Percentiles rank a stretch among this genome's conserved stretches.
These are phyloP conservation scores for Arabidopsis suecica DNA, from an alignment of 345 rosid species.

Conservation along the genomic window DNA sequence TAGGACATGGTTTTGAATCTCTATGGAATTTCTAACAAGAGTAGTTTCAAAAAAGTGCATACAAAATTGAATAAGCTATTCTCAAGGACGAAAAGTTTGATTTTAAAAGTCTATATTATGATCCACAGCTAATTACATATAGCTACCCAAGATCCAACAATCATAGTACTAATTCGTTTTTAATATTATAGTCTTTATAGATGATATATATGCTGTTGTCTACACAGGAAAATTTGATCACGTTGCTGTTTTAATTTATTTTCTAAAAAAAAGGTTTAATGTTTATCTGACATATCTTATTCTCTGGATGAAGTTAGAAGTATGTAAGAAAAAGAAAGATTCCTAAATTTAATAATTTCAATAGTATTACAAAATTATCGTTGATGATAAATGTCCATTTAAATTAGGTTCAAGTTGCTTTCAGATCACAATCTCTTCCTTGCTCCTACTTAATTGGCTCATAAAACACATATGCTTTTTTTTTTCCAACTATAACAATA, in stretches of 20 bases:
- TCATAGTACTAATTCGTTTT: constrained; percentile 6
- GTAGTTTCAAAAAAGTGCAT: neutral
- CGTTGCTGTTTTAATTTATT: neutral
- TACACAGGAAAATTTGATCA: neutral
- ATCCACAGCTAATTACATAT: constrained; percentile 12
- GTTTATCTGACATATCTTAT: neutral
- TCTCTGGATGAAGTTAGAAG: neutral
- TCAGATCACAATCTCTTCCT: constrained; percentile 19
- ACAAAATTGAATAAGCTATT: constrained; percentile 6
- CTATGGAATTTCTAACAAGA: neutral
- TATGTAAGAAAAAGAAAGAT: neutral
- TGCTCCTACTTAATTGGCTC: constrained; percentile 30
- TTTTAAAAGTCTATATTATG: neutral
- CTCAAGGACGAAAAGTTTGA: neutral
- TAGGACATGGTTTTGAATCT: constrained; percentile 16
- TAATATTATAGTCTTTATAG: neutral
- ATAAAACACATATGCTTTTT: neutral
- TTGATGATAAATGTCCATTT: constrained; percentile 23
- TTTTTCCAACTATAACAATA: neutral
- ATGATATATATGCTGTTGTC: neutral
- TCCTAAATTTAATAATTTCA: neutral
- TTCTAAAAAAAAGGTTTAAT: neutral
- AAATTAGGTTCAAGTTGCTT: constrained; percentile 44
- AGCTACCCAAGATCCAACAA: neutral
- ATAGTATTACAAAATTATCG: neutral